These are phyloP conservation scores for Fonsecaea nubica DNA, from an alignment of 2,329 filamentous ascomycete genomes.

Conservation along the genomic window DNA sequence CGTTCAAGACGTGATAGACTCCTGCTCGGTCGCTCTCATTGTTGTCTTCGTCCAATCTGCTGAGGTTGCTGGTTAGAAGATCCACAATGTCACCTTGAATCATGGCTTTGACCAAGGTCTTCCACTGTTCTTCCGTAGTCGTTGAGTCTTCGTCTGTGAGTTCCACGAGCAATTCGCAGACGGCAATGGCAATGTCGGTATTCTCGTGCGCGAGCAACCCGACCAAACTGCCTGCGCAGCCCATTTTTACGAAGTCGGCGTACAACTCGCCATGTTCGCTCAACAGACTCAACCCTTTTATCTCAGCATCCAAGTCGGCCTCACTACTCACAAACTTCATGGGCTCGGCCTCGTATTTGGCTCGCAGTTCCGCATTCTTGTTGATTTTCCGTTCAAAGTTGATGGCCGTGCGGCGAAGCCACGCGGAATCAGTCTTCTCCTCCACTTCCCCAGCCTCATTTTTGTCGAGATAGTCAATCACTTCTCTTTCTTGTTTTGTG, in stretches of 20 bases:
- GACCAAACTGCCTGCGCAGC: slow-evolving; percentile 75
- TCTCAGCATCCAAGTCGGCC: slow-evolving; percentile 85
- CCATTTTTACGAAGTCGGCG: slow-evolving; percentile 76
- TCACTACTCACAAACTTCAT: slow-evolving; percentile 74
- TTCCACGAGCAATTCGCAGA: slow-evolving; percentile 86
- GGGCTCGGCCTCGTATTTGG: slow-evolving; percentile 80
- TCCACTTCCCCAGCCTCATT: slow-evolving; percentile 60
- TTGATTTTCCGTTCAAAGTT: slow-evolving; percentile 90
- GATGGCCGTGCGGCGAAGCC: slow-evolving; percentile 80
- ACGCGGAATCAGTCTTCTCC: slow-evolving; percentile 76
- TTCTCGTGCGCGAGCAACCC: slow-evolving; percentile 91
- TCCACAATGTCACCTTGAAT: slow-evolving; percentile 73
- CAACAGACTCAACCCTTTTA: slow-evolving; percentile 84
- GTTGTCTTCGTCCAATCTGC: slow-evolving; percentile 74
- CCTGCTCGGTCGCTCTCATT: slow-evolving; percentile 76
- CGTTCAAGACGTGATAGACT: slow-evolving; percentile 81
- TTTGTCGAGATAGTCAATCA: slow-evolving; percentile 85
- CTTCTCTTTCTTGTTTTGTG: slow-evolving; percentile 77
- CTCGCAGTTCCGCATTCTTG: slow-evolving; percentile 87
- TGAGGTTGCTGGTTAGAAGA: slow-evolving; percentile 77
- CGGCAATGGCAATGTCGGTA: slow-evolving; percentile 92
- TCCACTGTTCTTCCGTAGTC: slow-evolving; percentile 81
- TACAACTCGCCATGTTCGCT: slow-evolving; percentile 87
- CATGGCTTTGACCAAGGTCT: slow-evolving; percentile 70
- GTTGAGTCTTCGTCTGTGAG: slow-evolving; percentile 91